Percentiles rank a stretch among this genome's conserved stretches.
Conservation (phyloP, 164 flowering plant species). For the Stephania yunnanensis region DNA sequence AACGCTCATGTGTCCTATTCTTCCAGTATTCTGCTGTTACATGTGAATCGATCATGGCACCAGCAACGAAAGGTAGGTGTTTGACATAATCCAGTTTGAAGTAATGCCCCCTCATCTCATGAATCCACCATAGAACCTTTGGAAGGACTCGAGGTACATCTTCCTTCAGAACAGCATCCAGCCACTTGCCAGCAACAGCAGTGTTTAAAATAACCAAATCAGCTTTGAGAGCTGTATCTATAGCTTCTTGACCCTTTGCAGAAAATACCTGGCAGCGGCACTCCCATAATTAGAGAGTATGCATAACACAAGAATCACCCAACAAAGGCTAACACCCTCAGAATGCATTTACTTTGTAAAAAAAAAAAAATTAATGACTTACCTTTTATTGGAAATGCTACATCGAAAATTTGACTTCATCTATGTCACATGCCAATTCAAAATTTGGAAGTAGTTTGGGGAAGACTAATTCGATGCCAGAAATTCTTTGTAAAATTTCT, state of each 20-base stretch:
- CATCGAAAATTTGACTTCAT: too few species aligned
- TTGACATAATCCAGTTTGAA: slow-evolving; percentile 83
- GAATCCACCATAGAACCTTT: slow-evolving; percentile 99
- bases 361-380: too few species aligned
- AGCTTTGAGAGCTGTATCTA: slow-evolving; percentile 80
- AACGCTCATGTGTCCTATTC: slow-evolving; percentile 68
- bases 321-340: not conserved
- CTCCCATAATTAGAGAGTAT: slow-evolving; percentile 6
- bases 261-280: slow-evolving; percentile 48
- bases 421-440: too few species aligned
- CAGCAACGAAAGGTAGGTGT: slow-evolving; percentile 96
- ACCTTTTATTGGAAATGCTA: too few species aligned
- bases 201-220: slow-evolving; percentile 90
- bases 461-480: too few species aligned
- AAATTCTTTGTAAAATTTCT: too few species aligned
- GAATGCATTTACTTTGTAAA: not conserved
- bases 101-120: slow-evolving; percentile 99
- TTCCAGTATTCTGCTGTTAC: slow-evolving; percentile 91
- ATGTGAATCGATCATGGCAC: slow-evolving; percentile 98
- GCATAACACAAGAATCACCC: not conserved
- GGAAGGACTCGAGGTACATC: slow-evolving; percentile 75
- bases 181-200: slow-evolving; percentile 99
- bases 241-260: slow-evolving; percentile 72
- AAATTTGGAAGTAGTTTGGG: too few species aligned
- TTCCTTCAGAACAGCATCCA: slow-evolving; percentile 82